Conservation (phyloP, 1,284 basidiomycete genomes). For the Bjerkandera adusta region DNA sequence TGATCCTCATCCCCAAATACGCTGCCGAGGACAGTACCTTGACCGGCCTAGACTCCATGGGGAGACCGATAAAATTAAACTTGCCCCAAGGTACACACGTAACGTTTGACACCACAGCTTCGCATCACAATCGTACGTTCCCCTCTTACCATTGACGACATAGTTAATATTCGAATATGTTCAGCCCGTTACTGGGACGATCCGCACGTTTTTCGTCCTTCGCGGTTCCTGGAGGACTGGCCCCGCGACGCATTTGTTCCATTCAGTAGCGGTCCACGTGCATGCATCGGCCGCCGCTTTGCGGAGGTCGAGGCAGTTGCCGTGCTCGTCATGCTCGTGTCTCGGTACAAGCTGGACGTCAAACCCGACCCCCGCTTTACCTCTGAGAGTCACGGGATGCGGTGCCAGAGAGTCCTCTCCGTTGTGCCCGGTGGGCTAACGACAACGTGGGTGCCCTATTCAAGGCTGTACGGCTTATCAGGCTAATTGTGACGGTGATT, state of each 20-base stretch:
- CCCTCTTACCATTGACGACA: not conserved
- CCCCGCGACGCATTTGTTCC: constrained; percentile 50
- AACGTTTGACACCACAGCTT: constrained; percentile 35
- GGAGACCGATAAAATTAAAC: constrained; percentile 32
- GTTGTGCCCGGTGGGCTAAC: constrained; percentile 21
- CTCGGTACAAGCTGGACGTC: constrained; percentile 45
- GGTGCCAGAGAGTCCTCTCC: constrained; percentile 39
- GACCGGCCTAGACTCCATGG: constrained; percentile 31
- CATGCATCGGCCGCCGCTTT: constrained; percentile 17
- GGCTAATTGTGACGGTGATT: not conserved
- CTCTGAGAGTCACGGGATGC: constrained; percentile 43
- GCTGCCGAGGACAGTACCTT: constrained; percentile 45
- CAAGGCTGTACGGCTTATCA: not conserved
- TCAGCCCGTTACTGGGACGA: constrained; percentile 54
- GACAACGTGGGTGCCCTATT: constrained; percentile 5
- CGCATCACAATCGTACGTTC: constrained; percentile 36
- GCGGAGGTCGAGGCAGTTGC: constrained; percentile 35
- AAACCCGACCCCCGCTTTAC: constrained; percentile 50
- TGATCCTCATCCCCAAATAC: constrained; percentile 47
- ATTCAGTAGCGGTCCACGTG: constrained; percentile 45
- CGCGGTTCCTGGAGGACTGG: constrained; percentile 49
- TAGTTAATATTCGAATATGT: constrained; percentile 2
- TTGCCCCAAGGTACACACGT: constrained; percentile 44
- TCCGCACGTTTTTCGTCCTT: constrained; percentile 47
- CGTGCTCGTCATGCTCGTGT: constrained; percentile 46